A percentile compares a stretch with the other conserved stretches of the same genome.
These are phyloP conservation scores for Albizia julibrissin DNA, from an alignment of 306 rosid genomes.

Conservation along the genomic window DNA sequence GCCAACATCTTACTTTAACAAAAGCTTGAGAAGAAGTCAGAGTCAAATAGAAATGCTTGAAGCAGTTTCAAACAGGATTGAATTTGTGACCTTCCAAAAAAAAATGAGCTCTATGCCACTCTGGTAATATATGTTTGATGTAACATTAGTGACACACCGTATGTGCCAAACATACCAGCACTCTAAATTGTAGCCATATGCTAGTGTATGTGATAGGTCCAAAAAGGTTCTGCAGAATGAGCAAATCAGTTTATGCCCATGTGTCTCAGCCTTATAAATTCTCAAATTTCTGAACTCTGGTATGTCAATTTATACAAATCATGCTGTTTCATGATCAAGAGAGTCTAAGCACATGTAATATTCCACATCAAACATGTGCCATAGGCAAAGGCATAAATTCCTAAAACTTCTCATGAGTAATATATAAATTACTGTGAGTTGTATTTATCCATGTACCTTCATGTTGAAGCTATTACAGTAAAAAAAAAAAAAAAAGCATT, in stretches of 20 bases:
- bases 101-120: background rate
- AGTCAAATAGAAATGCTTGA: background rate
- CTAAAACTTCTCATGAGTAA: conserved; percentile 31
- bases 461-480: conserved; percentile 58
- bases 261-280: conserved; percentile 24
- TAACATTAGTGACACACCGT: background rate
- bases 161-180: conserved; percentile 10
- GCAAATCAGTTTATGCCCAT: conserved; percentile 25
- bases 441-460: conserved; percentile 48
- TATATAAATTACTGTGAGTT: conserved; percentile 22
- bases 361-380: conserved; percentile 46
- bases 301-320: conserved; percentile 36
- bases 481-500: conserved; percentile 45
- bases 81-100: background rate
- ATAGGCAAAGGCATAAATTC: conserved; percentile 47
- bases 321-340: conserved; percentile 32
- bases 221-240: conserved; percentile 31
- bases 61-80: background rate
- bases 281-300: conserved; percentile 27
- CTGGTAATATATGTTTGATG: background rate
- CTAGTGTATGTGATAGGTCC: conserved; percentile 19
- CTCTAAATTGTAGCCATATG: conserved; percentile 22
- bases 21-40: background rate
- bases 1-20: background rate
- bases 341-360: conserved; percentile 13